These are phyloP conservation scores for Endoconidiophora laricicola DNA, from an alignment of 2,329 filamentous ascomycete genomes.

Conservation along the genomic window DNA sequence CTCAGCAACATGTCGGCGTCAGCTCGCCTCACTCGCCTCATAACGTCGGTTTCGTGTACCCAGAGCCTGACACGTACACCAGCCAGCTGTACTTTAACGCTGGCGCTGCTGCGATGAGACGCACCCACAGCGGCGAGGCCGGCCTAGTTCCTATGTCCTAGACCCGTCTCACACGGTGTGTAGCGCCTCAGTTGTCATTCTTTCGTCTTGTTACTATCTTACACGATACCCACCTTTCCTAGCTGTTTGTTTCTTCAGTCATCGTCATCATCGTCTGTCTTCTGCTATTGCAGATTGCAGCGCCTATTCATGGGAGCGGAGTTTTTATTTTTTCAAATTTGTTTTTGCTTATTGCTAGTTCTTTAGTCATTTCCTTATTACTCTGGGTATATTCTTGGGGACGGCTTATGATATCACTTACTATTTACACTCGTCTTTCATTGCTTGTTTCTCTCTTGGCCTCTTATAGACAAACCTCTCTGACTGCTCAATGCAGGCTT, in stretches of 20 bases:
- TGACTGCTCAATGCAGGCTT: background rate
- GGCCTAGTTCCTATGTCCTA: conserved; percentile 21
- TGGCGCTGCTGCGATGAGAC: conserved; percentile 26
- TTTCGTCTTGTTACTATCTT: too few relatives aligned
- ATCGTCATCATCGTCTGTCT: background rate
- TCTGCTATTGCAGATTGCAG: background rate
- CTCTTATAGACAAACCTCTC: background rate
- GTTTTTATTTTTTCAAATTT: background rate
- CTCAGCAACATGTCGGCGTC: conserved; percentile 27
- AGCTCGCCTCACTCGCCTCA: background rate
- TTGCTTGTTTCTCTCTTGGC: background rate
- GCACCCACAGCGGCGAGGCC: conserved; percentile 37
- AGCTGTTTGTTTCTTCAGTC: background rate
- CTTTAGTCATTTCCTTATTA: background rate
- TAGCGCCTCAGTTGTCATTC: too few relatives aligned
- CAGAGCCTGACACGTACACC: conserved; percentile 62
- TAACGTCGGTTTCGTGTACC: conserved; percentile 52
- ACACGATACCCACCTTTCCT: background rate
- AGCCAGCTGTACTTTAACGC: conserved; percentile 53
- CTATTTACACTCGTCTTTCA: background rate
- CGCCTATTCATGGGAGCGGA: background rate
- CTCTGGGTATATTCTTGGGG: too few relatives aligned
- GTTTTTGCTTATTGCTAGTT: background rate
- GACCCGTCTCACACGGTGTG: background rate
- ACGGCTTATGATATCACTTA: too few relatives aligned